Conservation (phyloP, 352 stramenopile species). For the Phytophthora idaei region DNA sequence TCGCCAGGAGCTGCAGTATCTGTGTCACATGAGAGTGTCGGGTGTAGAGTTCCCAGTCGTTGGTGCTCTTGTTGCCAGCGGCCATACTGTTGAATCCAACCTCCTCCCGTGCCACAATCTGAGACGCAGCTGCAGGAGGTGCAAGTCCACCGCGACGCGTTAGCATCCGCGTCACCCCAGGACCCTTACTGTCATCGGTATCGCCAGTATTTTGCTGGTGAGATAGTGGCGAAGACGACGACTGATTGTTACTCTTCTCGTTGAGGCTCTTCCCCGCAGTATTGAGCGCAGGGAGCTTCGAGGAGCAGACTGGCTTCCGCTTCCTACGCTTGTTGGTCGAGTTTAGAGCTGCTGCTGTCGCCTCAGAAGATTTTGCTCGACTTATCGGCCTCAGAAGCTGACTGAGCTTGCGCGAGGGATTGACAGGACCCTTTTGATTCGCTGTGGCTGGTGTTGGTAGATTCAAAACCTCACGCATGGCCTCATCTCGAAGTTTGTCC, state of each 20-base stretch:
- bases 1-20: slow-evolving; percentile 41
- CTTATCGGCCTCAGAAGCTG: slow-evolving; percentile 22
- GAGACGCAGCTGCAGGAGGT: slow-evolving; percentile 2
- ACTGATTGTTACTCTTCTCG: slow-evolving; percentile 20
- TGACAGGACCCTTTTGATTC: slow-evolving; percentile 9
- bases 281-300: slow-evolving; percentile 23
- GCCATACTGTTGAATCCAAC: neutral
- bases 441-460: slow-evolving; percentile 2
- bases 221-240: slow-evolving; percentile 1
- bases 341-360: neutral
- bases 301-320: slow-evolving; percentile 5
- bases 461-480: slow-evolving; percentile 58
- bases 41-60: slow-evolving; percentile 35
- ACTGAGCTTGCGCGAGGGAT: slow-evolving; percentile 21
- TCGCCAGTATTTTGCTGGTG: slow-evolving; percentile 3
- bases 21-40: slow-evolving; percentile 56
- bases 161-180: slow-evolving; percentile 5
- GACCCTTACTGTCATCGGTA: neutral
- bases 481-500: slow-evolving; percentile 66
- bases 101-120: slow-evolving; percentile 21
- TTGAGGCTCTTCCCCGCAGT: neutral
- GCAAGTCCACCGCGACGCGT: slow-evolving; percentile 22
- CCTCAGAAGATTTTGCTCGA: neutral
- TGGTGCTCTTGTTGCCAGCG: neutral
- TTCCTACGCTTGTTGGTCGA: slow-evolving; percentile 17